Conservation (phyloP, 495 filamentous ascomycete species). For the Xylaria longipes region DNA sequence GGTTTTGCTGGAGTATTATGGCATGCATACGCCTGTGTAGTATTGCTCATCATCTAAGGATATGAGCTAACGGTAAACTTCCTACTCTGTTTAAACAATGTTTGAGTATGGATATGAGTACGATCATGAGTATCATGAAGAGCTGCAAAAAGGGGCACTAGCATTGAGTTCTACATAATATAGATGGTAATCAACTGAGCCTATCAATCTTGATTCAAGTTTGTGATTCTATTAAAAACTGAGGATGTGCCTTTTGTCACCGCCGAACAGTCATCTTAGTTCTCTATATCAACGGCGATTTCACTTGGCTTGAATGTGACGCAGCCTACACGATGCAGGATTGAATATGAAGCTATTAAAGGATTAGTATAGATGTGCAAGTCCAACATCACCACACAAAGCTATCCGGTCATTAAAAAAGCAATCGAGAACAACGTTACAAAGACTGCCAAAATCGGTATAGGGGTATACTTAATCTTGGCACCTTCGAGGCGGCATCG, state of each 20-base stretch:
- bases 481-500: too few relatives aligned
- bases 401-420: neutral
- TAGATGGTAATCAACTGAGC: neutral
- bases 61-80: neutral
- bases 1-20: neutral
- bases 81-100: constrained; percentile 1
- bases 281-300: neutral
- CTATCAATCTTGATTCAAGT: neutral
- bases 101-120: neutral
- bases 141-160: neutral
- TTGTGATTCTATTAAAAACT: neutral
- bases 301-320: neutral
- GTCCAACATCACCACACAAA: neutral
- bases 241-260: neutral
- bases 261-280: neutral
- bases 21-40: neutral
- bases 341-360: neutral
- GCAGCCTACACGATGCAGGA: neutral
- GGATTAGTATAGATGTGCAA: neutral
- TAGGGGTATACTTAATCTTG: too few relatives aligned
- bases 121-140: neutral
- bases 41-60: neutral
- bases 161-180: neutral
- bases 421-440: neutral
- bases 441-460: too few relatives aligned